A percentile compares a stretch with the other conserved stretches of the same genome.
These are phyloP conservation scores for Xylaria sp. DNA, from an alignment of 2,329 filamentous ascomycete genomes.

Conservation along the genomic window DNA sequence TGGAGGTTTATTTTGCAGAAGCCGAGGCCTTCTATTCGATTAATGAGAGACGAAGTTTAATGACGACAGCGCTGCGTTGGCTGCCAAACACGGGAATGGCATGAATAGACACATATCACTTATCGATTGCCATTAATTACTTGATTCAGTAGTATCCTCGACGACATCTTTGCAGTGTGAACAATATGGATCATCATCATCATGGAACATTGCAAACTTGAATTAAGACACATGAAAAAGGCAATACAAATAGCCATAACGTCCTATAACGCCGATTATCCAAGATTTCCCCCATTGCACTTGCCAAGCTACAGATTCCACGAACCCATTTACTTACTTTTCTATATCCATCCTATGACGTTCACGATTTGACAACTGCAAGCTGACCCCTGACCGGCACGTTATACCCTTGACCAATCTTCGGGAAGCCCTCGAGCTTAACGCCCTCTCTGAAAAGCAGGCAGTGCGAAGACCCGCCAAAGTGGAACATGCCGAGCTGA, in stretches of 20 bases:
- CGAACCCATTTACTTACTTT: not conserved
- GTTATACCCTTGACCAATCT: conserved; percentile 37
- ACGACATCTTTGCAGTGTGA: not conserved
- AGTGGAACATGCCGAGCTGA: conserved; percentile 82
- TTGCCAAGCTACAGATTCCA: not conserved
- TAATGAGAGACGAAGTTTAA: conserved; percentile 7
- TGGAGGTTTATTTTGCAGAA: conserved; percentile 21
- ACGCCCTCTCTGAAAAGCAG: conserved; percentile 71
- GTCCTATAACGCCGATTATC: not conserved
- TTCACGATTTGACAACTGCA: conserved; percentile 40
- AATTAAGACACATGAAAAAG: not conserved
- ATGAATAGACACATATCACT: conserved; percentile 15
- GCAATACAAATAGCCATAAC: not conserved
- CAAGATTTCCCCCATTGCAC: not conserved
- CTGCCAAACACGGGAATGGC: not conserved
- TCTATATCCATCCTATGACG: not conserved
- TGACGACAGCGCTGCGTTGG: conserved; percentile 7
- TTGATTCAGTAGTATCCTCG: not conserved
- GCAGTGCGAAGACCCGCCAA: conserved; percentile 77
- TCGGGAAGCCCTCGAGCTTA: conserved; percentile 51
- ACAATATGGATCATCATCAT: not conserved
- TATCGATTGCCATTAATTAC: not conserved
- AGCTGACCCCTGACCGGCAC: conserved; percentile 45
- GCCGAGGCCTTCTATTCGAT: not conserved
- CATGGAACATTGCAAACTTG: not conserved